phyloP scores from a whole-genome alignment of 148 eudicot genomes.

The Rhododendron simsii region DNA sequence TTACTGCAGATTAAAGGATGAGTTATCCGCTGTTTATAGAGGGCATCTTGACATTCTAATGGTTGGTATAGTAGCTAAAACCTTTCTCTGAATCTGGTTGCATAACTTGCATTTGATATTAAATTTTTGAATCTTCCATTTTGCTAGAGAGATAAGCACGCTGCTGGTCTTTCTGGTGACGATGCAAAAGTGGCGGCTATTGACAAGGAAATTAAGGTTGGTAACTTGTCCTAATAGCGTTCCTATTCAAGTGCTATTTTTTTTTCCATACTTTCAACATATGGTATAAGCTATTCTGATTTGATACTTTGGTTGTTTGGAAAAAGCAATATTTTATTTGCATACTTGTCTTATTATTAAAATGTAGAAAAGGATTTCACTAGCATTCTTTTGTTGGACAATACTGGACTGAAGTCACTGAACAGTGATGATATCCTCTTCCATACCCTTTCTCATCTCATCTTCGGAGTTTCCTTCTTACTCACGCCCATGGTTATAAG shows the following conservation, averaged over 20 bases:
- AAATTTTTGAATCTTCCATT: constrained; percentile 15
- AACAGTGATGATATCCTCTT: neutral
- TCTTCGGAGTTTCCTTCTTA: neutral
- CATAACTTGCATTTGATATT: neutral
- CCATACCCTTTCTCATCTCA: neutral
- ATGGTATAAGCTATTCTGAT: neutral
- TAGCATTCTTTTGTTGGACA: neutral
- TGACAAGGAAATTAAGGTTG: constrained; percentile 58
- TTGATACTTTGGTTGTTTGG: neutral
- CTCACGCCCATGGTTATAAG: neutral
- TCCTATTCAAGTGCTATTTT: neutral
- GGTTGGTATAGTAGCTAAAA: constrained; percentile 34
- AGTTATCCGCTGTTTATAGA: constrained; percentile 37
- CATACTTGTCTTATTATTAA: neutral
- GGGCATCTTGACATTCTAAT: constrained; percentile 48
- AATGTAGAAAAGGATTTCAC: neutral
- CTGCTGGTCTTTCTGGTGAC: constrained; percentile 28
- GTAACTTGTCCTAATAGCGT: constrained; percentile 5
- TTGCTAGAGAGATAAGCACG: constrained; percentile 41
- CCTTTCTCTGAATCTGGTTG: neutral
- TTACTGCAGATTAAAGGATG: constrained; percentile 44
- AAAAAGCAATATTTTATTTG: neutral
- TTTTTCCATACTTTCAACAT: neutral
- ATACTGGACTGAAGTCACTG: too few relatives aligned
- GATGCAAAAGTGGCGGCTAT: constrained; percentile 25